These are phyloP conservation scores for Sphagnum fallax DNA, from an alignment of 228 moss, liverwort and hornwort species.

Conservation along the genomic window DNA sequence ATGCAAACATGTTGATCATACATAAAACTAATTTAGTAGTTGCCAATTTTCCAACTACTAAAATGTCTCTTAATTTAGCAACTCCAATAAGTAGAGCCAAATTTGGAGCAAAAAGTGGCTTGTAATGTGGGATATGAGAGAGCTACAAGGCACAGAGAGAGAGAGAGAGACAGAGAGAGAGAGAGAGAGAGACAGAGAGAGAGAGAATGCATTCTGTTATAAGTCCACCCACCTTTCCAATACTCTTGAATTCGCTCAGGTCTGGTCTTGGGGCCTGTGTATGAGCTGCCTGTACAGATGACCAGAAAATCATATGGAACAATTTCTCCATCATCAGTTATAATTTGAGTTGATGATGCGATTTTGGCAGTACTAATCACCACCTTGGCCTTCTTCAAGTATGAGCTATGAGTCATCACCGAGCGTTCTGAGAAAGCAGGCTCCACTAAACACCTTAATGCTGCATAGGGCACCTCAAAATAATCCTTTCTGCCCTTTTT, in stretches of 20 bases:
- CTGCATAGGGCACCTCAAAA: conserved; percentile 58
- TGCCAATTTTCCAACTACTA: too few species aligned
- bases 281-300: conserved; percentile 50
- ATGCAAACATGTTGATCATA: too few species aligned
- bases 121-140: too few species aligned
- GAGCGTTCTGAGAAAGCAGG: conserved; percentile 53
- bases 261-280: conserved; percentile 28
- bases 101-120: too few species aligned
- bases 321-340: conserved; percentile 33
- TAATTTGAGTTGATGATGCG: conserved; percentile 33
- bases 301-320: conserved; percentile 66
- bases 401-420: conserved; percentile 38
- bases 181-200: not conserved
- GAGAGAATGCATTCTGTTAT: too few species aligned
- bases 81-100: too few species aligned
- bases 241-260: conserved; percentile 41
- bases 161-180: not conserved
- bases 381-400: conserved; percentile 34
- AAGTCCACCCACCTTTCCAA: conserved; percentile 20
- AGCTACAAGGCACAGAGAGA: too few species aligned
- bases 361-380: conserved; percentile 22
- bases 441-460: conserved; percentile 60
- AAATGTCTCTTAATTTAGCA: too few species aligned
- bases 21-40: too few species aligned
- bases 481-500: conserved; percentile 43